These are phyloP conservation scores for Termitomyces eurrhizus DNA, from an alignment of 768 basidiomycete genomes.

Conservation along the genomic window DNA sequence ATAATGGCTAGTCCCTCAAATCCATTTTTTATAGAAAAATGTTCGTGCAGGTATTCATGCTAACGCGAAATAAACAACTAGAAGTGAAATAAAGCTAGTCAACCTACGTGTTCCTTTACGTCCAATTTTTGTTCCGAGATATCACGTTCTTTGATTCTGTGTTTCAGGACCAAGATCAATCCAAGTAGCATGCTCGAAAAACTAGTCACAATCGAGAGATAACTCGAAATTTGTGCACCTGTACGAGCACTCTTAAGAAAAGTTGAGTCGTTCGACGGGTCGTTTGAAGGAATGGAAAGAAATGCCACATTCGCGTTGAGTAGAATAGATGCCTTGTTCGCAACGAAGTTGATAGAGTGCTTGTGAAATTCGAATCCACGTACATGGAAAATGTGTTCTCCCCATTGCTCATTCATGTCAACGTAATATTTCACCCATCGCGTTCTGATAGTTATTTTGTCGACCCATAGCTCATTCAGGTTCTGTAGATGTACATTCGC, in stretches of 20 bases:
- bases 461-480: conserved; percentile 46
- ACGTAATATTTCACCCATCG: conserved; percentile 25
- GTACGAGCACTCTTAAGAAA: conserved; percentile 14
- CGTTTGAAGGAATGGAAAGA: conserved; percentile 37
- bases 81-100: not conserved
- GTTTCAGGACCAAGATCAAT: conserved; percentile 39
- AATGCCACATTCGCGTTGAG: conserved; percentile 47
- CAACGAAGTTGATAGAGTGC: conserved; percentile 25
- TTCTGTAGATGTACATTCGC: conserved; percentile 37
- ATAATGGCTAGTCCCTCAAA: conserved; percentile 5
- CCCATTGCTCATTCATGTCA: conserved; percentile 35
- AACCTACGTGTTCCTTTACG: not conserved
- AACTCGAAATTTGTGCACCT: conserved; percentile 35
- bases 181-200: conserved; percentile 41
- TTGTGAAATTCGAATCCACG: conserved; percentile 8
- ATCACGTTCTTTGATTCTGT: conserved; percentile 23
- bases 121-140: conserved; percentile 7
- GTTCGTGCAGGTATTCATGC: not conserved
- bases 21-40: not conserved
- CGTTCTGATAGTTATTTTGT: conserved; percentile 15
- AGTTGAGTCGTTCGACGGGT: conserved; percentile 26
- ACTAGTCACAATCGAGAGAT: conserved; percentile 39
- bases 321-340: conserved; percentile 40
- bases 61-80: not conserved
- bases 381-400: conserved; percentile 41